A percentile compares a stretch with the other conserved stretches of the same genome.
phyloP scores from a whole-genome alignment of 2,329 filamentous ascomycete species.

The Penicillium hesseltinei region DNA sequence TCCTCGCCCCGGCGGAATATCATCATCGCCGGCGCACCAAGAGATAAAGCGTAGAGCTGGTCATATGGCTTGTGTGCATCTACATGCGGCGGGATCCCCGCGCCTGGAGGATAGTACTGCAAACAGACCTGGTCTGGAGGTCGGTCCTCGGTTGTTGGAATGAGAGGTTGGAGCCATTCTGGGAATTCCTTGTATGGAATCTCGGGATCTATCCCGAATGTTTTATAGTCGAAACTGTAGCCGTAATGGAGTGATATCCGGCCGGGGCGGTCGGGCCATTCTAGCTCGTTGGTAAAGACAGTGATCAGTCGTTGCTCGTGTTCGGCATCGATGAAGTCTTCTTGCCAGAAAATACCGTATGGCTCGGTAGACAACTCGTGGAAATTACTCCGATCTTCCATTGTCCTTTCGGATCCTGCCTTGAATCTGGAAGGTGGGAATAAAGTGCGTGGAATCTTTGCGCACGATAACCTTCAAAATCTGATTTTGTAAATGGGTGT shows the following conservation, averaged over 20 bases:
- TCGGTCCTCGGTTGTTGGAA: slow-evolving; percentile 46
- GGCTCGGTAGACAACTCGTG: slow-evolving; percentile 28
- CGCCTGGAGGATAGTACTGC: slow-evolving; percentile 60
- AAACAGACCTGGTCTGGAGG: slow-evolving; percentile 59
- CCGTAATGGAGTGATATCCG: slow-evolving; percentile 56
- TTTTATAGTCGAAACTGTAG: slow-evolving; percentile 60
- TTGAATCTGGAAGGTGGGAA: neutral
- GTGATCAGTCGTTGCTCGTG: slow-evolving; percentile 48
- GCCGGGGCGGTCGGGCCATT: slow-evolving; percentile 49
- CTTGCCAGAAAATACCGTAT: slow-evolving; percentile 41
- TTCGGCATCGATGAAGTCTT: slow-evolving; percentile 48
- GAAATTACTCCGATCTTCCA: slow-evolving; percentile 13
- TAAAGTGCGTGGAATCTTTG: neutral
- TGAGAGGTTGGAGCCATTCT: slow-evolving; percentile 50
- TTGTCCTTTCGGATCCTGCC: neutral
- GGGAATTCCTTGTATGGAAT: slow-evolving; percentile 54
- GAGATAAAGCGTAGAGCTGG: slow-evolving; percentile 35
- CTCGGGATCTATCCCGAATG: slow-evolving; percentile 54
- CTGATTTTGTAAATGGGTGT: slow-evolving; percentile 1
- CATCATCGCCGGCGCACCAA: slow-evolving; percentile 36
- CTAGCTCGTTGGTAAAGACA: slow-evolving; percentile 47
- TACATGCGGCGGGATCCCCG: slow-evolving; percentile 61
- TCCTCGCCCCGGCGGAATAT: slow-evolving; percentile 31
- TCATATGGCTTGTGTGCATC: slow-evolving; percentile 55
- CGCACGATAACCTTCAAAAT: neutral